These are phyloP conservation scores for Aspergillus cavernicola DNA, from an alignment of 495 filamentous ascomycete genomes.

Conservation along the genomic window DNA sequence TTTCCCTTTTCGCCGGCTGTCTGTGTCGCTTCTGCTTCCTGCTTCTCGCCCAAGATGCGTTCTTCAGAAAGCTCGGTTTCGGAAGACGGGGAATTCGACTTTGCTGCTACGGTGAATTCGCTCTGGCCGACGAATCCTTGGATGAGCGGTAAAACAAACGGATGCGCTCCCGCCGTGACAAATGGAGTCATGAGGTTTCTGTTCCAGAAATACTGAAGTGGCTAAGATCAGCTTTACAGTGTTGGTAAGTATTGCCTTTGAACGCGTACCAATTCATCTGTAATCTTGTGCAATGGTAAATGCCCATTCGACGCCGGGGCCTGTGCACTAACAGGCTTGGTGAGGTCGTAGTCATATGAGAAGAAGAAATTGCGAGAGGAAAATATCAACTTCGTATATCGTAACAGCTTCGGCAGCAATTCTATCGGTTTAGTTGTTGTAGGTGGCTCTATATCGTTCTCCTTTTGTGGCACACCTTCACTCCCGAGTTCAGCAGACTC, in stretches of 20 bases:
- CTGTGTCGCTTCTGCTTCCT: constrained; percentile 25
- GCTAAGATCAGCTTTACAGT: constrained; percentile 13
- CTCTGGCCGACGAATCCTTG: constrained; percentile 94
- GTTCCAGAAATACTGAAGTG: constrained; percentile 83
- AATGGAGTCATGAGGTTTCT: constrained; percentile 69
- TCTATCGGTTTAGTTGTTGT: constrained; percentile 28
- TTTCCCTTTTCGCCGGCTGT: constrained; percentile 30
- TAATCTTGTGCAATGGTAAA: constrained; percentile 62
- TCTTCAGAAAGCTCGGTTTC: constrained; percentile 21
- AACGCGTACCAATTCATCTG: constrained; percentile 64
- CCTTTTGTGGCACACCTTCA: constrained; percentile 24
- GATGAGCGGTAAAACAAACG: constrained; percentile 75
- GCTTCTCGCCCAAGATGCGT: constrained; percentile 30
- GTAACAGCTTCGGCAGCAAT: constrained; percentile 80
- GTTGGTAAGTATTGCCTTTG: not conserved
- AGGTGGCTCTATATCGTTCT: constrained; percentile 27
- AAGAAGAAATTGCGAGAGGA: constrained; percentile 84
- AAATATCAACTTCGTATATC: constrained; percentile 77
- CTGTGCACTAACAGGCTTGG: constrained; percentile 56
- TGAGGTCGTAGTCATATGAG: constrained; percentile 88
- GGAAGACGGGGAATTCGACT: constrained; percentile 16
- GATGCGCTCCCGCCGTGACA: constrained; percentile 56
- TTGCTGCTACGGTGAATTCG: constrained; percentile 63
- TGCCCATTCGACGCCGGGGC: constrained; percentile 32
- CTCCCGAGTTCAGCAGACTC: constrained; percentile 16